phyloP scores from a whole-genome alignment of 495 filamentous ascomycete species.

The Penicillium manginii region DNA sequence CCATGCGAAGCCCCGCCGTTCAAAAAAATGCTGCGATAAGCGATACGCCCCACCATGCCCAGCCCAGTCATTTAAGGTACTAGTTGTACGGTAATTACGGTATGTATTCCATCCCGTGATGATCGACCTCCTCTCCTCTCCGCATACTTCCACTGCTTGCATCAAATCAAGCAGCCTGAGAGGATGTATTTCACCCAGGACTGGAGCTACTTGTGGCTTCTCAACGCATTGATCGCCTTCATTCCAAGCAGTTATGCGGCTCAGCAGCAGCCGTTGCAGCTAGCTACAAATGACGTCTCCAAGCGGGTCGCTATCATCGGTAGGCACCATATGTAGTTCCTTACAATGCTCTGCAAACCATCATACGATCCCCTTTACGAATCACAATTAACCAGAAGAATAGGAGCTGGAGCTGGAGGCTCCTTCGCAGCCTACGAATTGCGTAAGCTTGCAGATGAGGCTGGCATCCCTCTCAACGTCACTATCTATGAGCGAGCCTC shows the following conservation, averaged over 20 bases:
- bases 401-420: conserved; percentile 90
- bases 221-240: conserved; percentile 20
- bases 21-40: conserved; percentile 37
- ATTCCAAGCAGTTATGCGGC: conserved; percentile 25
- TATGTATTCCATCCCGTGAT: neutral
- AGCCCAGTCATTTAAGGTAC: too few species aligned
- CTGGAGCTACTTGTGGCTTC: neutral
- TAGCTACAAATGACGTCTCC: conserved; percentile 18
- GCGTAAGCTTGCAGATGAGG: conserved; percentile 63
- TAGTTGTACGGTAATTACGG: neutral
- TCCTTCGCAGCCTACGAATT: conserved; percentile 86
- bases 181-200: neutral
- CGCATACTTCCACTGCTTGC: neutral
- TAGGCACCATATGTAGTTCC: conserved; percentile 21
- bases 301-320: conserved; percentile 55
- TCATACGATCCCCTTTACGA: conserved; percentile 3
- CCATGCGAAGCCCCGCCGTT: conserved; percentile 23
- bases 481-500: conserved; percentile 84
- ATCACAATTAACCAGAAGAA: conserved; percentile 8
- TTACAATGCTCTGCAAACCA: neutral
- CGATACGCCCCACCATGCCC: conserved; percentile 21
- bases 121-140: neutral
- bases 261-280: conserved; percentile 31
- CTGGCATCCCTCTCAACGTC: conserved; percentile 65
- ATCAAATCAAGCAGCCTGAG: neutral